A percentile compares a stretch with the other conserved stretches of the same genome.
Conservation (phyloP, 1,139 yeast genomes). For the Arxiozyma slooffiae region DNA sequence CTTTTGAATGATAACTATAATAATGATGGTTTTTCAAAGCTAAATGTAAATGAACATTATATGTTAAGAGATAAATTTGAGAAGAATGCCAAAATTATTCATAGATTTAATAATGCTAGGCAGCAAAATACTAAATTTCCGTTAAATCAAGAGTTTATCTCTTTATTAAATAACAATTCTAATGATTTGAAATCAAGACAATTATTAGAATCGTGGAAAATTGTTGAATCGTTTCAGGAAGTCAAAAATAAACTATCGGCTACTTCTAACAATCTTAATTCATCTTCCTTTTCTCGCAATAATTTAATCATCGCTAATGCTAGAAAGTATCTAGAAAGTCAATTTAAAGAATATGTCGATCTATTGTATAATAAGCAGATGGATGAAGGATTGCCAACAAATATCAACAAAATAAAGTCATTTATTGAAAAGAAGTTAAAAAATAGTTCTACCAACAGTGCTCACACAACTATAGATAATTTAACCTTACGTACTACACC, state of each 20-base stretch:
- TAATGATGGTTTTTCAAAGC: constrained; percentile 23
- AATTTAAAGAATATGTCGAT: constrained; percentile 68
- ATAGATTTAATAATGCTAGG: constrained; percentile 61
- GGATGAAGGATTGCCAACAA: constrained; percentile 59
- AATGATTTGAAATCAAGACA: constrained; percentile 53
- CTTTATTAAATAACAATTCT: constrained; percentile 19
- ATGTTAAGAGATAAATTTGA: constrained; percentile 52
- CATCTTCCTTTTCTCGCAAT: background rate
- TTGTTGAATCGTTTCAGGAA: constrained; percentile 32
- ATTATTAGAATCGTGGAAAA: constrained; percentile 55
- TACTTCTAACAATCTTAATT: background rate
- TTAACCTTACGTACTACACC: background rate
- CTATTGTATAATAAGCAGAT: constrained; percentile 56
- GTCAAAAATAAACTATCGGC: background rate
- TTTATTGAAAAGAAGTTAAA: constrained; percentile 46
- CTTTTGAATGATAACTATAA: constrained; percentile 14
- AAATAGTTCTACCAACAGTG: constrained; percentile 18
- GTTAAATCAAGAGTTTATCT: constrained; percentile 30
- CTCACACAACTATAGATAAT: background rate
- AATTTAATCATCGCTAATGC: constrained; percentile 44
- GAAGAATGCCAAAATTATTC: constrained; percentile 60
- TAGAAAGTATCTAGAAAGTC: constrained; percentile 55
- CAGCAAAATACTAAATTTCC: constrained; percentile 36
- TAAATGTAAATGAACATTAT: constrained; percentile 36
- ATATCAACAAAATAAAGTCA: constrained; percentile 58